These are phyloP conservation scores for Bipolaris oryzae DNA, from an alignment of 2,329 filamentous ascomycete genomes.

Conservation along the genomic window DNA sequence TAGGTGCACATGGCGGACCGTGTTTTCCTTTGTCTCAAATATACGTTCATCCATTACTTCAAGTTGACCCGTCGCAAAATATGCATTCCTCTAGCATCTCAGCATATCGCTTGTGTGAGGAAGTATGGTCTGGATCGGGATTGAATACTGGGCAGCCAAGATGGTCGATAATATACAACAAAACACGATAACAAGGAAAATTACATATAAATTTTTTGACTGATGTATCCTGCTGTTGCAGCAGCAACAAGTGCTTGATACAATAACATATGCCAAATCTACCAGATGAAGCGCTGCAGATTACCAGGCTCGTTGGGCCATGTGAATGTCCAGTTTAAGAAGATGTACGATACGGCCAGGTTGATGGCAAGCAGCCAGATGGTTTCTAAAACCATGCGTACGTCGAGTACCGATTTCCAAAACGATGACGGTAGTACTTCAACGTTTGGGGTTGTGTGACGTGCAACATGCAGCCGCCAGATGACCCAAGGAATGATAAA, in stretches of 20 bases:
- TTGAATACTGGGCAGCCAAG: background rate
- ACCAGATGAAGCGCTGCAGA: conserved; percentile 77
- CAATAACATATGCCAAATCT: background rate
- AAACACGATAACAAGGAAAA: background rate
- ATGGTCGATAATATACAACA: background rate
- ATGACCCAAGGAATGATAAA: conserved; percentile 95
- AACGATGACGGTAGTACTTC: background rate
- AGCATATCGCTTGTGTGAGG: background rate
- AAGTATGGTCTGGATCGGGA: background rate
- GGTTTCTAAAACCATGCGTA: conserved; percentile 66
- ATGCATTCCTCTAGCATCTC: background rate
- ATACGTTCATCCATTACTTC: background rate
- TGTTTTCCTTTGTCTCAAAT: background rate
- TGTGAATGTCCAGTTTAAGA: conserved; percentile 69
- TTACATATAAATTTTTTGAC: background rate
- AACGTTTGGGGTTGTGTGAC: conserved; percentile 35
- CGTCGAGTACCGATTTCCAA: conserved; percentile 39
- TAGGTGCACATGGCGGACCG: background rate
- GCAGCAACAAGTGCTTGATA: background rate
- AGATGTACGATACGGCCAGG: conserved; percentile 70
- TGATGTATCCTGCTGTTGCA: background rate
- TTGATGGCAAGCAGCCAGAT: conserved; percentile 72
- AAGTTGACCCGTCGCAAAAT: background rate
- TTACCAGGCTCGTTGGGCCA: conserved; percentile 68
- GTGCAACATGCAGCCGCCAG: conserved; percentile 81